Evolutionary conservation across 805 yeast genomes (phyloP), one percentile per base, ranked within the genome.

Genomic region (Pichia gijzeniarum): DNA sequence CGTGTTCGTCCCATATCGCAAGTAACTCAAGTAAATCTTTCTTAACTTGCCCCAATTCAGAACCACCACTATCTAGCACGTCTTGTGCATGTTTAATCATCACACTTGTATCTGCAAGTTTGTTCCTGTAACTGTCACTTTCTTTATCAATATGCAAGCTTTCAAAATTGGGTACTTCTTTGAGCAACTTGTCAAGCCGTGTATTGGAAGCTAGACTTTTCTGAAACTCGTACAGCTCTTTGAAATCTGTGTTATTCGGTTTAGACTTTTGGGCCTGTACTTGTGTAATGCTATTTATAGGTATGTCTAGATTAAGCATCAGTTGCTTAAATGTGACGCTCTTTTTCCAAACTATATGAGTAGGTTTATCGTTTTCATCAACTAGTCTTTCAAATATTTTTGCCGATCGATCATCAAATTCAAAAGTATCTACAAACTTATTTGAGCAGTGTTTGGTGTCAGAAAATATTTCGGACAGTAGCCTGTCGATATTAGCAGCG

Each of bases 341-440:
- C 44, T 72, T 72, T 36, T 73, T 74, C 95, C 95, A 87, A 48
- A 80, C 80, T 16, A 80, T 84, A 25, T 71, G 72, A 30, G 77
- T 60, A 40, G 71, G 70, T 0, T 80, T 78, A 14, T 63, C 60
- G 18, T 59, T 60, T 36, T 60, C 60, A 2, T 54, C 45, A 4
- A 33, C 21, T 16, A 64, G 46, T 34, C 61, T 51, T 10, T 50
- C 43, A 41, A 54, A 58, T 7, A 63, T 50, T 14, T 51, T 51
- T 5, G 30, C 21, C 20, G 61, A 54, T 48, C 68, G 48, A 13
- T 54, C 59, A 32, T 53, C 49, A 32, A 64, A 43, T 8, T 43
- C 28, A 21, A 53, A 53, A 14, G 13, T 21, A 8, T n/a, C 3
- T n/a, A 2, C 5, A 35, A 17, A 2, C 33, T 16, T 19, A 17